phyloP scores from a whole-genome alignment of 371 early-diverging fungal species.

The Mucor irregularis region DNA sequence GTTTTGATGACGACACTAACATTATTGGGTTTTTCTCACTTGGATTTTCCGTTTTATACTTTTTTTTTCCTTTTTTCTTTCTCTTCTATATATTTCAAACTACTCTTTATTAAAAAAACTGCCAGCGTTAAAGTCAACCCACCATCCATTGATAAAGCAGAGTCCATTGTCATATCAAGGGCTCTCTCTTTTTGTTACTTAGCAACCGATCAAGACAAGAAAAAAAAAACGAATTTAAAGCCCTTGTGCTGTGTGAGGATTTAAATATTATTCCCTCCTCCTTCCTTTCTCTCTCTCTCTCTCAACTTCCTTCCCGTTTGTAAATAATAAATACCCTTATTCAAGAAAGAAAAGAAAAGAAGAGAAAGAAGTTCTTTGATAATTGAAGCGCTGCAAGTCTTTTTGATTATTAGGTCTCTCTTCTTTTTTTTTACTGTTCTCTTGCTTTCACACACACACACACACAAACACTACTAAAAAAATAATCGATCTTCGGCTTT shows the following conservation, averaged over 20 bases:
- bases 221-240: not conserved
- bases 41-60: not conserved
- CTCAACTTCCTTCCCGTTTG: not conserved
- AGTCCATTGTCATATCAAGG: conserved; percentile 2
- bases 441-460: too few relatives aligned
- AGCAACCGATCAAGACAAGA: not conserved
- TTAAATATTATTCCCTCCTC: not conserved
- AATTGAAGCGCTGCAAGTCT: too few relatives aligned
- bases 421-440: too few relatives aligned
- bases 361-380: conserved; percentile 3
- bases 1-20: not conserved
- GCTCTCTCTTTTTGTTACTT: conserved; percentile 2
- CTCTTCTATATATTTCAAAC: not conserved
- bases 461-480: too few relatives aligned
- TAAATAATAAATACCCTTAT: not conserved
- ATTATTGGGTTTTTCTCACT: not conserved
- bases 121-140: too few relatives aligned
- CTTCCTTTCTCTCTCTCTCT: not conserved
- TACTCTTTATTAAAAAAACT: not conserved
- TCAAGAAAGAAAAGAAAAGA: not conserved
- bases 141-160: not conserved
- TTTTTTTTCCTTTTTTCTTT: conserved; percentile 3
- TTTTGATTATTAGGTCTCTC: too few relatives aligned
- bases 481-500: too few relatives aligned
- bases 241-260: not conserved